Conservation (phyloP, 768 basidiomycete species). For the Trametes maxima region DNA sequence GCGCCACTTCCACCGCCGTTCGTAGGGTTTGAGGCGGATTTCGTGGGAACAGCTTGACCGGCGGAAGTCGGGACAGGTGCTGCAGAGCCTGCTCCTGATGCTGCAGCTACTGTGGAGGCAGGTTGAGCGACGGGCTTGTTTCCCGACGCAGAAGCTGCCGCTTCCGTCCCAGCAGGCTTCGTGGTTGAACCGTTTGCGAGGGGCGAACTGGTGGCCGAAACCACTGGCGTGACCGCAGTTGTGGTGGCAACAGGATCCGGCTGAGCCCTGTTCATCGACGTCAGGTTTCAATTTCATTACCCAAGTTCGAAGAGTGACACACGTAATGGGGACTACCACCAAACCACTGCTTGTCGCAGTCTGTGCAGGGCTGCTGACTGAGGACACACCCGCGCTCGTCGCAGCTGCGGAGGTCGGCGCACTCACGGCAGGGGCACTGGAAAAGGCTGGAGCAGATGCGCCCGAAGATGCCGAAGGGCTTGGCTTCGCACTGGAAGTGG, state of each 20-base stretch:
- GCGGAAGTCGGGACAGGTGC: neutral
- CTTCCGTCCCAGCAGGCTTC: neutral
- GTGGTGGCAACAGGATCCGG: neutral
- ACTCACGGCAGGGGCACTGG: neutral
- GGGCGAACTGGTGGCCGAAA: neutral
- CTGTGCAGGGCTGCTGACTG: too few species aligned
- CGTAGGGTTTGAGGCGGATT: neutral
- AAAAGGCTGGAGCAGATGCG: neutral
- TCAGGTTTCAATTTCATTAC: too few species aligned
- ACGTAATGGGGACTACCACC: neutral
- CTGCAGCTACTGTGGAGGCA: neutral
- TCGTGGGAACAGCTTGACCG: neutral
- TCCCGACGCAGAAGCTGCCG: neutral
- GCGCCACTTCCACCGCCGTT: neutral
- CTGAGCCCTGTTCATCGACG: neutral
- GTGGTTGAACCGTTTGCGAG: neutral
- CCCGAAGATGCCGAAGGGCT: neutral
- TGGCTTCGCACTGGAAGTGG: neutral
- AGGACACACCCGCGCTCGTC: neutral
- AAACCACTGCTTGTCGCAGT: neutral
- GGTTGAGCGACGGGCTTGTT: neutral
- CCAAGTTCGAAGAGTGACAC: neutral
- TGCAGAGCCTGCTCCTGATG: neutral
- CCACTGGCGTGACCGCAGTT: neutral
- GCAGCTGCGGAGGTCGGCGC: neutral